phyloP scores from a whole-genome alignment of 1,284 basidiomycete species.

The Golubevia pallescens region DNA sequence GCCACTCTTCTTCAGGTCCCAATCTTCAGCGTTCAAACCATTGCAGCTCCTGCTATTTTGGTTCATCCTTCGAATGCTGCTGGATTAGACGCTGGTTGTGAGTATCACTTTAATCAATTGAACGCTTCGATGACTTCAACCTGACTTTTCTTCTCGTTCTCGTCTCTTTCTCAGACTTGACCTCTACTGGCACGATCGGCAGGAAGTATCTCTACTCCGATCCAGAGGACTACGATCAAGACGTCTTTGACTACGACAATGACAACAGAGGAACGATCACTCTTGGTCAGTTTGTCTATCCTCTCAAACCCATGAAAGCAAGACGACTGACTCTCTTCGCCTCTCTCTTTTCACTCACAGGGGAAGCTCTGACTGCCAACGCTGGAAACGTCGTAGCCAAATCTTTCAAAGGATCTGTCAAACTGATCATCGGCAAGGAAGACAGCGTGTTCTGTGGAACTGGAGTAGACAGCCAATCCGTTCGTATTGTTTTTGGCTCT shows the following conservation, averaged over 20 bases:
- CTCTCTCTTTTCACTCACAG: background rate
- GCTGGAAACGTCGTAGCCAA: background rate
- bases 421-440: background rate
- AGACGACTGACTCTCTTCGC: background rate
- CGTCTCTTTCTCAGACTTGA: background rate
- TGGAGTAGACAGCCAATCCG: background rate
- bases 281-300: background rate
- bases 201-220: background rate
- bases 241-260: background rate
- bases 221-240: background rate
- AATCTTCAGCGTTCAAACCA: background rate
- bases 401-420: background rate
- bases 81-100: background rate
- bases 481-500: background rate
- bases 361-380: background rate
- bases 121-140: background rate
- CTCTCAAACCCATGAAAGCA: background rate
- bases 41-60: background rate
- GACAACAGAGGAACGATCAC: background rate
- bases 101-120: background rate
- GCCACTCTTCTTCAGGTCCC: background rate
- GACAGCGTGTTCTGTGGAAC: background rate
- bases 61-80: background rate
- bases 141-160: background rate
- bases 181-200: background rate